Conservation (phyloP, 192 early-diverging fungal genomes). For the Coemansia interrupta region DNA sequence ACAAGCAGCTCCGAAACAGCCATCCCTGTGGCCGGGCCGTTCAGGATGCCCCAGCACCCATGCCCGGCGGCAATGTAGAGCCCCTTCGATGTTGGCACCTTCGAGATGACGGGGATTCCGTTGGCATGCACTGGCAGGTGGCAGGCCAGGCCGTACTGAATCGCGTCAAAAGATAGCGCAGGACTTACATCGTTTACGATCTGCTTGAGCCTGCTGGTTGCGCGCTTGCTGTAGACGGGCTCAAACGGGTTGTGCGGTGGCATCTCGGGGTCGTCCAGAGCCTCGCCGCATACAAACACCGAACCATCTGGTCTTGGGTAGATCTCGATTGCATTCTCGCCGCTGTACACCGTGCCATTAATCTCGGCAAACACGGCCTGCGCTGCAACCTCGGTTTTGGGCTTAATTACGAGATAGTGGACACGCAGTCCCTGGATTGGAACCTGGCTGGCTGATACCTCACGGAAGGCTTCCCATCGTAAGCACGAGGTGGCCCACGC, state of each 20-base stretch:
- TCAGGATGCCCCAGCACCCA: slow-evolving; percentile 53
- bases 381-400: slow-evolving; percentile 29
- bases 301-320: slow-evolving; percentile 50
- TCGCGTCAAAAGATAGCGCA: slow-evolving; percentile 32
- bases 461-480: slow-evolving; percentile 51
- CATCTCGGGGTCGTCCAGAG: slow-evolving; percentile 49
- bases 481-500: slow-evolving; percentile 47
- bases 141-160: slow-evolving; percentile 47
- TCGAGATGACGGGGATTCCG: slow-evolving; percentile 48
- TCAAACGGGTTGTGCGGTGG: slow-evolving; percentile 52
- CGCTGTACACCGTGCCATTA: slow-evolving; percentile 52
- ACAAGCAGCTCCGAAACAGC: slow-evolving; percentile 44
- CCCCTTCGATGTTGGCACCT: slow-evolving; percentile 36
- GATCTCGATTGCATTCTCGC: slow-evolving; percentile 52
- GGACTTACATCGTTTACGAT: slow-evolving; percentile 47
- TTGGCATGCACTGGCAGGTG: slow-evolving; percentile 45
- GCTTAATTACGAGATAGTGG: slow-evolving; percentile 43
- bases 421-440: slow-evolving; percentile 52
- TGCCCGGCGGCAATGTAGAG: slow-evolving; percentile 49
- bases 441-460: slow-evolving; percentile 49
- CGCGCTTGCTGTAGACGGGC: slow-evolving; percentile 46
- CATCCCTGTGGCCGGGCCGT: slow-evolving; percentile 47
- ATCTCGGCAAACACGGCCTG: slow-evolving; percentile 53
- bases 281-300: slow-evolving; percentile 52
- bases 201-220: slow-evolving; percentile 43